Base-by-base conservation (phyloP, 805 yeast species). In the Metschnikowia drakensbergensis region DNA sequence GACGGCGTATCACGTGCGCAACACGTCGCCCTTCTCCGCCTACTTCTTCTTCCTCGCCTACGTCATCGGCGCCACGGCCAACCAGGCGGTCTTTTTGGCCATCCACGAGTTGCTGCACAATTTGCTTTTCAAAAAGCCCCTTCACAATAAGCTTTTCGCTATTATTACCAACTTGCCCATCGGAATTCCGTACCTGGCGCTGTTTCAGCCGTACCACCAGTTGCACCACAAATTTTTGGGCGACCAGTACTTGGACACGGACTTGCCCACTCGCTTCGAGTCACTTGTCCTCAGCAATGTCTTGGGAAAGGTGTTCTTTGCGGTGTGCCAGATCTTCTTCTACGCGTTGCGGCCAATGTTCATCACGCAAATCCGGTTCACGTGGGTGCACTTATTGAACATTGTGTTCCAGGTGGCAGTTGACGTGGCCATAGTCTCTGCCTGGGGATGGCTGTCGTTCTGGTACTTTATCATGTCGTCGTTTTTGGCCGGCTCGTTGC, bases 291-390 rank as follows among this genome's bases (percentile, higher is more conserved):
- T 90, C 32, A 83, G 90, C 25, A 86, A 82, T 54, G 81, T 89
- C 2, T 75, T 88, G 39, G 97, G 97, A 1, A 90, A 90, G 65
- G 87, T 94, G 0, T 88, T 90, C 61, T 90, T 90, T 62, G 96
- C 95, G 10, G 85, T 91, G 3, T 90, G 83, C 69, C 97, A 90
- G 69, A 82, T 90, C 49, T 79, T 90, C 47, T 90, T 90, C 65
- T 90, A 90, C 61, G 97, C 97, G 0, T 66, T 90, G 53, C 76
- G 97, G 57, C 97, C 97, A 32, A 86, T 89, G 85, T 87, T 85
- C 63, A 75, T 90, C 48, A 85, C 94, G 32, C 81, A 79, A 56
- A 76, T 90, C 59, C 80, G 81, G 48, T 80, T 89, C 69, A 86
- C 96, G 0, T 73, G 76, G 61, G 75, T 89, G 42, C 97, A 90